phyloP scores from a whole-genome alignment of 257 asterid species.

The Fraxinus cuspidata region DNA sequence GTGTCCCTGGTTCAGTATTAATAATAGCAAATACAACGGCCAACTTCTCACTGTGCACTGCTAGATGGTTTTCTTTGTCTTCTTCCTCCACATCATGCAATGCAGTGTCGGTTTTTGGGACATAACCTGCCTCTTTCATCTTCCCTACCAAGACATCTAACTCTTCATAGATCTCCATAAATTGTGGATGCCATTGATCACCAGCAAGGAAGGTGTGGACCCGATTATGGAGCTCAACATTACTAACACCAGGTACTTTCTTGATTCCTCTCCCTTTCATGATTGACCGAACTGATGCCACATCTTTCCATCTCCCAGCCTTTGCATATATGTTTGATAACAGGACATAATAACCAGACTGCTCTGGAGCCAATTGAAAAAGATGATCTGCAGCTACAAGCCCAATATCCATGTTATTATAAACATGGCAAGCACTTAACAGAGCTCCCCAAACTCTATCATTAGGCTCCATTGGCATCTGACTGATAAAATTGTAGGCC shows the following conservation, averaged over 20 bases:
- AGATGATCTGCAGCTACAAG: slow-evolving; percentile 80
- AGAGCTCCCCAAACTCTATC: slow-evolving; percentile 90
- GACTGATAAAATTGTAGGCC: slow-evolving; percentile 62
- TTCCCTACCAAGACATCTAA: slow-evolving; percentile 66
- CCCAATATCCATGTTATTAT: slow-evolving; percentile 72
- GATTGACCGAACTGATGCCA: slow-evolving; percentile 53
- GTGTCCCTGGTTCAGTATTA: slow-evolving; percentile 51
- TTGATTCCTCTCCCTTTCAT: slow-evolving; percentile 73
- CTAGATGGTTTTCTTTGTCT: slow-evolving; percentile 81
- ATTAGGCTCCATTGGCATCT: slow-evolving; percentile 63
- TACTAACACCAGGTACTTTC: slow-evolving; percentile 82
- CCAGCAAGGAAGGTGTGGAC: slow-evolving; percentile 90
- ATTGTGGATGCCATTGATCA: slow-evolving; percentile 64
- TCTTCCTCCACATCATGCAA: slow-evolving; percentile 95
- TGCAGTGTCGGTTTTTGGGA: slow-evolving; percentile 69
- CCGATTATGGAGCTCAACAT: slow-evolving; percentile 56
- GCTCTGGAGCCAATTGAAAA: slow-evolving; percentile 66
- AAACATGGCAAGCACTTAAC: slow-evolving; percentile 71
- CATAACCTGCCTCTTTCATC: slow-evolving; percentile 78
- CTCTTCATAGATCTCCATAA: slow-evolving; percentile 62
- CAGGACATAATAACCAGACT: slow-evolving; percentile 80
- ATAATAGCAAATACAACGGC: slow-evolving; percentile 79
- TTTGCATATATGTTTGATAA: slow-evolving; percentile 82
- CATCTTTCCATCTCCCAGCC: slow-evolving; percentile 90
- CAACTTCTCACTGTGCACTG: slow-evolving; percentile 85